Base-by-base conservation (phyloP, 2,329 filamentous ascomycete genomes). In the Talaromyces sp. region DNA sequence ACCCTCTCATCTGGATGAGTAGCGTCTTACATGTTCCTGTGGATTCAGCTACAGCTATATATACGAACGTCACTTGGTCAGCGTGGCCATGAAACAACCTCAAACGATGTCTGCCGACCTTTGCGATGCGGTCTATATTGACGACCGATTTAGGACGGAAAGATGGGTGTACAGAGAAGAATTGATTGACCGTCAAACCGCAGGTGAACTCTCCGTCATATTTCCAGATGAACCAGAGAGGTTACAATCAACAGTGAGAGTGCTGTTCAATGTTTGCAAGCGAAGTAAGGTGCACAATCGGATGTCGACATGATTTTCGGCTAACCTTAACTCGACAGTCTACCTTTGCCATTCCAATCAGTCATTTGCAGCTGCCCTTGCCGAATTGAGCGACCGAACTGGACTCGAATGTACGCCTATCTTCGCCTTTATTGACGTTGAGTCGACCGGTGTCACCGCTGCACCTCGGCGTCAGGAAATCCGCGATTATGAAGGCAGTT, bases 341-440 rank as follows among this genome's bases (percentile, higher is more conserved):
- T 83, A 84, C 69, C 75, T 86, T 43, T 86, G 84, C 70, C 79
- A 80, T 52, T 82, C 81, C 10, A 84, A 82, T 58, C 78, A 80
- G 65, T 81, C 83, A 22, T 86, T 86, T 69, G 78, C 84, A 68
- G 75, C 78, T 17, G 83, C 84, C 71, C 74, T 87, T 22, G 80
- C 81, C 63, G 82, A 85, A 68, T 73, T 87, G 39, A 82, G 78
- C 69, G 81, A 83, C 62, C 75, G 75, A 57, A 78, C 78, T 35
- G 76, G 77, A 43, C 73, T 72, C 63, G 79, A 83, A 60, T 80
- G 80, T 69, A 82, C 79, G 59, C 85, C 85, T n/a, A 83, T 84
- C 6, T 80, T 87, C 59, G 84, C 84, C 22, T 80, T 86, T 52
- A 80, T 86, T 69, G 83, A 85, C 71, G 80, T 86, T 41, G 80